Conservation (phyloP, 495 filamentous ascomycete genomes). For the Haplographium delicatum region DNA sequence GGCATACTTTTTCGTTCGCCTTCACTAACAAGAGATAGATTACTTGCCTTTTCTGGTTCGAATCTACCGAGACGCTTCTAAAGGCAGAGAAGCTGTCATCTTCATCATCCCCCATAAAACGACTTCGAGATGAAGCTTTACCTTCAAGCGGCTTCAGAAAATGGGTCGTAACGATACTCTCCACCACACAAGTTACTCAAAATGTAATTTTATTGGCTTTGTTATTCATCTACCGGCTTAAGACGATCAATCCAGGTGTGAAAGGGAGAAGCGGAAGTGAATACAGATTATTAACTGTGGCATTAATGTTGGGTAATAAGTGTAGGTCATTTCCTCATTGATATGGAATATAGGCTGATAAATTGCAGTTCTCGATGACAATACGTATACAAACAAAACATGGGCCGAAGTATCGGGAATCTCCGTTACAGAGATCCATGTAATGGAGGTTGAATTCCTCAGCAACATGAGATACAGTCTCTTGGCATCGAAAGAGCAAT, state of each 20-base stretch:
- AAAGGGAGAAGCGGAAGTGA: constrained; percentile 91
- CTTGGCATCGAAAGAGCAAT: constrained; percentile 75
- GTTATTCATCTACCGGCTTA: constrained; percentile 89
- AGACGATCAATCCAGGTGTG: constrained; percentile 79
- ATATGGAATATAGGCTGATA: constrained; percentile 8
- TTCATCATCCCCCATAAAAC: constrained; percentile 39
- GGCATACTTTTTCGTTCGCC: no score
- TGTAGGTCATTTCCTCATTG: constrained; percentile 49
- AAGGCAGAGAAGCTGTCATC: constrained; percentile 61
- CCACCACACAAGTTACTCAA: constrained; percentile 93
- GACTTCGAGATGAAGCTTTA: constrained; percentile 65
- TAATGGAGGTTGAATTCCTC: constrained; percentile 99
- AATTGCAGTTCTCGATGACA: constrained; percentile 80
- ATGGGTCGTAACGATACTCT: constrained; percentile 87
- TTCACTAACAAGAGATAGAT: constrained; percentile 51
- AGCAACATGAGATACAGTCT: constrained; percentile 97
- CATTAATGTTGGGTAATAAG: constrained; percentile 98
- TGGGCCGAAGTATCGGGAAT: constrained; percentile 99
- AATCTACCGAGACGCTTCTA: constrained; percentile 71
- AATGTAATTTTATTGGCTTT: constrained; percentile 91
- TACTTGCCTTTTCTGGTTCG: constrained; percentile 98
- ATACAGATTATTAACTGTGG: constrained; percentile 90
- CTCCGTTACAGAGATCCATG: constrained; percentile 89
- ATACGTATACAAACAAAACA: constrained; percentile 99
- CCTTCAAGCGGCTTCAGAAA: constrained; percentile 78